Evolutionary conservation across 176 grass and related monocot species (phyloP), one percentile per base, ranked within the genome.

Genomic region (Juncus effusus): DNA sequence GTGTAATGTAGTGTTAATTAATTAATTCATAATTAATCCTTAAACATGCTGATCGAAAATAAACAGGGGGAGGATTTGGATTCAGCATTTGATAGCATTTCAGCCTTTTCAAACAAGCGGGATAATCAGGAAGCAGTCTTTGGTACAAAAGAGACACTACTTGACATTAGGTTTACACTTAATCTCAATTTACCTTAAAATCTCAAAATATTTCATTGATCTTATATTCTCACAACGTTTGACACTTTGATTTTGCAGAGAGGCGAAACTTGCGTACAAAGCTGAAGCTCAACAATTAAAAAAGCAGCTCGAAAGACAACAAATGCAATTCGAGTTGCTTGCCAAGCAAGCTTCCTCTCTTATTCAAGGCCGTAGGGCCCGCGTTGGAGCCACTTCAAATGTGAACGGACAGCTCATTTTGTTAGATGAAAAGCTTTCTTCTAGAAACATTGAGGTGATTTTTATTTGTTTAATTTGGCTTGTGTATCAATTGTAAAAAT

Each of bases 1-100:
- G n/a, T 16, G 40, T 40, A 49, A 57, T 10, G 28, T 3, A 66
- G 10, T 49, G 6, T 39, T 76, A 28, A 28, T 28, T 14, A 59
- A 42, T 67, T 55, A 70, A 59, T 37, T 77, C 50, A 58, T 72
- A 41, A 28, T 51, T 10, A 14, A 0, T 3, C 9, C 1, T 78
- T 3, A 38, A 72, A 45, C 5, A 44, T 19, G 70, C 77, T 60
- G 72, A 12, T 28, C 19, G 19, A 28, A 28, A 28, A 28, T 74
- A 58, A 39, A 6, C 69, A 97, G 90, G 94, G 94, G 55, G 94
- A 89, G 49, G 94, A 97, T 65, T 80, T 97, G 80, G 83, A 97
- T 84, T 92, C 94, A 77, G 88, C 94, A 62, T 97, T 97, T 82
- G 85, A 92, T 65, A 97, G 94, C 64, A 97, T 97, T 82, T 97